These are phyloP conservation scores for Mycena indigotica DNA, from an alignment of 768 basidiomycete species.

Conservation along the genomic window DNA sequence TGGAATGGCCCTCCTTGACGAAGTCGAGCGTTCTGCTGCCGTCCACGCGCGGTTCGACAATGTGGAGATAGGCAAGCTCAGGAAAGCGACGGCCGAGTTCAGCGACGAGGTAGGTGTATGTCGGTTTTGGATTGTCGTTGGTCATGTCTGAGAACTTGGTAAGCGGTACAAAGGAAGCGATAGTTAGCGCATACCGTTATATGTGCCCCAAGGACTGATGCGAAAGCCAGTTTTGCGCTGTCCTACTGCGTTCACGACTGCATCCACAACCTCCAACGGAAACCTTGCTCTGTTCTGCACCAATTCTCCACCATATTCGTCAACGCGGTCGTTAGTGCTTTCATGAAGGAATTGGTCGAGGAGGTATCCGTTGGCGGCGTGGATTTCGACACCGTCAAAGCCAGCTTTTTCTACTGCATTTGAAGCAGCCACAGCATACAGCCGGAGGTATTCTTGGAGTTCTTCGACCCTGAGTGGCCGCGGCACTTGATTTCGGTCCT, in stretches of 20 bases:
- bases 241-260: constrained; percentile 46
- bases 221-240: constrained; percentile 46
- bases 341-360: constrained; percentile 48
- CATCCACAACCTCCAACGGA: constrained; percentile 47
- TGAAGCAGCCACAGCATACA: constrained; percentile 34
- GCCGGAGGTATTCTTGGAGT: constrained; percentile 34
- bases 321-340: constrained; percentile 45
- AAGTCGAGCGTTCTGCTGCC: constrained; percentile 5
- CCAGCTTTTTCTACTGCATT: constrained; percentile 34
- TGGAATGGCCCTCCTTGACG: constrained; percentile 10
- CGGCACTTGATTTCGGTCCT: constrained; percentile 18
- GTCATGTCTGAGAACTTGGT: constrained; percentile 36
- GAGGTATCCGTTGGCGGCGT: constrained; percentile 34
- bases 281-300: constrained; percentile 55
- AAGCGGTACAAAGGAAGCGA: background rate
- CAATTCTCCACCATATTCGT: constrained; percentile 55
- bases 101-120: constrained; percentile 45
- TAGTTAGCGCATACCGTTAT: constrained; percentile 30
- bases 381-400: constrained; percentile 41
- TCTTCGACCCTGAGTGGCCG: constrained; percentile 28
- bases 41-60: constrained; percentile 35
- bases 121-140: constrained; percentile 48
- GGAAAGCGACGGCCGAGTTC: constrained; percentile 34
- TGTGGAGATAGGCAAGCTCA: constrained; percentile 48
- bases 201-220: constrained; percentile 46